Evolutionary conservation across 1,139 yeast species (phyloP).

Genomic region (Taphrina communis): DNA sequence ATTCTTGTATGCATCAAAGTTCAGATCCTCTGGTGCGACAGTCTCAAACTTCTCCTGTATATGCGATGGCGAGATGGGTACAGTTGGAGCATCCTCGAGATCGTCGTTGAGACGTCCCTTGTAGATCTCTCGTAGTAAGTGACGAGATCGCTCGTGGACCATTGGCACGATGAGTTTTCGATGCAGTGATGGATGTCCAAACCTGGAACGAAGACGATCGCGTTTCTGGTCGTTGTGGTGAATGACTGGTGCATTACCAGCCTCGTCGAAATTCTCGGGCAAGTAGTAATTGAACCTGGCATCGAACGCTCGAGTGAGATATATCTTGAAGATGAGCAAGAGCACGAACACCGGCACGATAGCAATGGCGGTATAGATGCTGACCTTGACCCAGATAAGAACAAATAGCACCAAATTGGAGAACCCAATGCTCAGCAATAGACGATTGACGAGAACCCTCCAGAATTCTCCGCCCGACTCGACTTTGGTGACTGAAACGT

Average conservation of each 20-base stretch:
- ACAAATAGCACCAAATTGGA: slow-evolving; percentile 53
- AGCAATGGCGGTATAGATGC: slow-evolving; percentile 48
- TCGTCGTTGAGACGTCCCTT: slow-evolving; percentile 39
- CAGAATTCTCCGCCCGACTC: slow-evolving; percentile 55
- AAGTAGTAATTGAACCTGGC: slow-evolving; percentile 50
- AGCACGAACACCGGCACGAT: slow-evolving; percentile 51
- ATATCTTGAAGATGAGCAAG: slow-evolving; percentile 51
- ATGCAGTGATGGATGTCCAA: slow-evolving; percentile 51
- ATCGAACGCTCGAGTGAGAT: slow-evolving; percentile 47
- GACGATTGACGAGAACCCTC: slow-evolving; percentile 53
- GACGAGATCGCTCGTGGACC: slow-evolving; percentile 51
- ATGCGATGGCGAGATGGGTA: slow-evolving; percentile 24
- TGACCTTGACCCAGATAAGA: slow-evolving; percentile 52
- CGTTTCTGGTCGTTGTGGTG: slow-evolving; percentile 44
- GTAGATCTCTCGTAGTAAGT: slow-evolving; percentile 46
- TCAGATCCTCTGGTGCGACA: slow-evolving; percentile 49
- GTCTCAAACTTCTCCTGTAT: slow-evolving; percentile 48
- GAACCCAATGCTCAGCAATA: slow-evolving; percentile 52
- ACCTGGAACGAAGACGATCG: slow-evolving; percentile 48
- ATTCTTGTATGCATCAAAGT: slow-evolving; percentile 47
- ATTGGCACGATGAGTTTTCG: slow-evolving; percentile 51
- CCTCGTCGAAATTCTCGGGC: slow-evolving; percentile 48
- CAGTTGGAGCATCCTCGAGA: slow-evolving; percentile 31
- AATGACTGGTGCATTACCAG: slow-evolving; percentile 43
- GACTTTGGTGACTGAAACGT: slow-evolving; percentile 53